Conservation (phyloP, 176 grass and related monocot genomes). For the Themeda triandra region DNA sequence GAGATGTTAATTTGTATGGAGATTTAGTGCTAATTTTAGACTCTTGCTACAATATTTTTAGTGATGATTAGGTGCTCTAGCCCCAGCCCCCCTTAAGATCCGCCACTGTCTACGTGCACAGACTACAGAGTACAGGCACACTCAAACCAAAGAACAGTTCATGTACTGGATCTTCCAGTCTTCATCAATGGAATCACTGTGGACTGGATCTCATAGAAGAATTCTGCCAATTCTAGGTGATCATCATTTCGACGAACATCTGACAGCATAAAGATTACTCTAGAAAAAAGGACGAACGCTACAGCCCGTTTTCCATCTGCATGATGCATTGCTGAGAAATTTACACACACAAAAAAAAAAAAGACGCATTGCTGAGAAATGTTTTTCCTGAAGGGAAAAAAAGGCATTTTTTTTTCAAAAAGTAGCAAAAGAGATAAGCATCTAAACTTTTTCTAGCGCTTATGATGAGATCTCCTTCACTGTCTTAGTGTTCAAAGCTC, state of each 20-base stretch:
- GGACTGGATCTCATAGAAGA: constrained; percentile 16
- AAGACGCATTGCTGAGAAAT: background rate
- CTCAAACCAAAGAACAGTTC: constrained; percentile 14
- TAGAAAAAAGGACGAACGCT: background rate
- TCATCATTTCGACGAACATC: background rate
- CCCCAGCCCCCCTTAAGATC: no score
- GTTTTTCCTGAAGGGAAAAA: background rate
- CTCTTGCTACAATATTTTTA: no score
- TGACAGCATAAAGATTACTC: background rate
- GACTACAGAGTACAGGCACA: background rate
- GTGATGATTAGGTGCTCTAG: no score
- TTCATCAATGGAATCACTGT: constrained; percentile 22
- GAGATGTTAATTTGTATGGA: no score
- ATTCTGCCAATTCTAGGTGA: background rate
- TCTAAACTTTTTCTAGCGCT: background rate
- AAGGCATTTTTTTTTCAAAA: background rate
- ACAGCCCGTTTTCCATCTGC: background rate
- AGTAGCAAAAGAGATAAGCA: background rate
- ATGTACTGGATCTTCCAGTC: background rate
- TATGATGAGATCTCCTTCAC: background rate
- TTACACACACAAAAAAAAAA: no score
- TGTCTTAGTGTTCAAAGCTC: background rate
- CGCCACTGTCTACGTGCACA: no score
- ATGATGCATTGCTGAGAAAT: background rate
- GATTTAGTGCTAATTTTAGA: no score